Evolutionary conservation across 225 moss, liverwort and hornwort genomes (phyloP), one percentile per base, ranked within the genome.

Genomic region (Climacium dendroides): DNA sequence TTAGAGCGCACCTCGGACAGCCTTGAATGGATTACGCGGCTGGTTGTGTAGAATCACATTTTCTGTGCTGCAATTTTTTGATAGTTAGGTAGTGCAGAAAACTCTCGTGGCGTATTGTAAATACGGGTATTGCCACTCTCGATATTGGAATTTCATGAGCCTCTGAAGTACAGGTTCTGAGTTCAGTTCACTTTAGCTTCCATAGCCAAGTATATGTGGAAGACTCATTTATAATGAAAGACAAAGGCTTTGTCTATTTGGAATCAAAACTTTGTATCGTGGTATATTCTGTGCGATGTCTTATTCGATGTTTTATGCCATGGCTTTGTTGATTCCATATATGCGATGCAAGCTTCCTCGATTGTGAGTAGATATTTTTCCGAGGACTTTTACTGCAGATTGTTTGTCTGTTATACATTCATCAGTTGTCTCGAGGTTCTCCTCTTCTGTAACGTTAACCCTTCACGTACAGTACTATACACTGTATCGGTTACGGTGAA

Each of bases 161-260:
- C 84, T 25, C 82, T 83, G 84, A 86, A 84, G 85, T 80, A 26
- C 76, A 80, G 89, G 89, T 86, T 89, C 86, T 82, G 89, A 93
- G 88, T 86, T 85, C 57, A 47, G 82, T 85, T 85, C 69, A 55
- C 63, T 72, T 28, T 24, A 54, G 34, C 92, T 90, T 92, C 90
- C 92, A 89, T 90, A 24, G 64, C 66, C 35, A 65, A 87, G 65
- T 47, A 50, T 6, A 54, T 83, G 79, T 90, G 90, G 89, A 83
- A 89, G 92, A 63, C 30, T 85, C 74, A 76, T 80, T 87, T 45
- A 85, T 52, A 77, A 90, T 84, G 70, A 89, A 89, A 70, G 89
- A 76, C 67, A 87, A 89, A 41, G 75, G 60, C 55, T 7, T 84
- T 89, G 79, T 84, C 87, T 76, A 34, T n/a, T 75, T 81, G 70